These are phyloP conservation scores for Candida schatavii DNA, from an alignment of 805 yeast genomes.

Conservation along the genomic window DNA sequence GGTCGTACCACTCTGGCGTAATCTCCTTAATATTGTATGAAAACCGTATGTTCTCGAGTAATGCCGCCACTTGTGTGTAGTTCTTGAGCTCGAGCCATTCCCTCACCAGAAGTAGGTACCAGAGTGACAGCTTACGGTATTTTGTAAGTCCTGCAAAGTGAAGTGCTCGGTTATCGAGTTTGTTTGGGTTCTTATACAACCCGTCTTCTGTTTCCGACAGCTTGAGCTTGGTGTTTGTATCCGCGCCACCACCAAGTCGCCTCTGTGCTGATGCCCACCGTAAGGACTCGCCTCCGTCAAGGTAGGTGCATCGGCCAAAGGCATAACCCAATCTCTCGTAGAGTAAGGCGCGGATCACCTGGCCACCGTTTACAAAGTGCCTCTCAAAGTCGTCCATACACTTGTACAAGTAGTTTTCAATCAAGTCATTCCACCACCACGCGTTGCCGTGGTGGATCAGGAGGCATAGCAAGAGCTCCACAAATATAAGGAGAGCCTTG, in stretches of 20 bases:
- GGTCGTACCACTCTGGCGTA: constrained; percentile 30
- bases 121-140: constrained; percentile 69
- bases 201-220: constrained; percentile 22
- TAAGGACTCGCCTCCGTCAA: constrained; percentile 9
- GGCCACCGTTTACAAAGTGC: constrained; percentile 44
- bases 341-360: constrained; percentile 44
- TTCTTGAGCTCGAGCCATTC: constrained; percentile 51
- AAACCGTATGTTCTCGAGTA: constrained; percentile 26
- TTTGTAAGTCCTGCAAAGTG: constrained; percentile 56
- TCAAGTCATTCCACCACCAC: constrained; percentile 45
- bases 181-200: constrained; percentile 29
- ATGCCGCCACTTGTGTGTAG: constrained; percentile 20
- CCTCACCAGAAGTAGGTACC: constrained; percentile 71
- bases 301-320: constrained; percentile 43
- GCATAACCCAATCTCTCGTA: constrained; percentile 42
- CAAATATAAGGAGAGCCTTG: constrained; percentile 60
- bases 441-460: constrained; percentile 37
- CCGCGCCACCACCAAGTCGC: neutral
- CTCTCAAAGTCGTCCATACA: constrained; percentile 43
- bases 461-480: constrained; percentile 65
- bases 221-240: constrained; percentile 2
- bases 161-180: constrained; percentile 33
- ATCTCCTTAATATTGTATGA: constrained; percentile 17
- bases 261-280: constrained; percentile 11
- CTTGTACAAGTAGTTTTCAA: constrained; percentile 45